Evolutionary conservation across 306 rosid species (phyloP).

Genomic region (Vigna hirtella): DNA sequence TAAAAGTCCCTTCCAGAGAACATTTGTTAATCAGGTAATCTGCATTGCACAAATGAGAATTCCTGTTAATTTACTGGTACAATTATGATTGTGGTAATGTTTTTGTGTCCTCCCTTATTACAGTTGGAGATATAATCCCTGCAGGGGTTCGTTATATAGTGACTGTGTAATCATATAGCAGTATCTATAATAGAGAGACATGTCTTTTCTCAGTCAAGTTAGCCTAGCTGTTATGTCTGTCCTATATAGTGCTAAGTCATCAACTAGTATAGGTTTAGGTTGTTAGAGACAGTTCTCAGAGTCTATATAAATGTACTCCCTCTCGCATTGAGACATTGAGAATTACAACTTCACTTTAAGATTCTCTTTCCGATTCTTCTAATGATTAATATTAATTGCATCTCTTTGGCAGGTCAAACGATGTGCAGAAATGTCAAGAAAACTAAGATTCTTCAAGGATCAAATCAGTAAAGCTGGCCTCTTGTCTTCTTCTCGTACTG

Average conservation of each 20-base stretch:
- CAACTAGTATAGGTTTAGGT: background rate
- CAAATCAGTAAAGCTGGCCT: slow-evolving; percentile 89
- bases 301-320: background rate
- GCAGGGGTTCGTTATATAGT: background rate
- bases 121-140: background rate
- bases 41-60: slow-evolving; percentile 36
- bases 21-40: slow-evolving; percentile 96
- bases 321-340: background rate
- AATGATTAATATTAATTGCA: slow-evolving; percentile 12
- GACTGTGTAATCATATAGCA: background rate
- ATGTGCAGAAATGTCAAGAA: slow-evolving; percentile 99
- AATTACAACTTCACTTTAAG: background rate
- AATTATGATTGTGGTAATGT: slow-evolving; percentile 17
- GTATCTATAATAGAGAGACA: background rate
- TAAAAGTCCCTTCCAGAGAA: slow-evolving; percentile 96
- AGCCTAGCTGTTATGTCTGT: background rate
- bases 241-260: background rate
- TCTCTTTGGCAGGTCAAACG: slow-evolving; percentile 81
- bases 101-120: slow-evolving; percentile 4
- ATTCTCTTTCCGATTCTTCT: background rate
- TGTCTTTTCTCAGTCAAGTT: background rate
- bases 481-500: slow-evolving; percentile 62
- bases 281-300: background rate
- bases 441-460: slow-evolving; percentile 89
- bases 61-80: slow-evolving; percentile 14